Evolutionary conservation across 2,329 filamentous ascomycete species (phyloP).

Genomic region (Fusarium newnesense): DNA sequence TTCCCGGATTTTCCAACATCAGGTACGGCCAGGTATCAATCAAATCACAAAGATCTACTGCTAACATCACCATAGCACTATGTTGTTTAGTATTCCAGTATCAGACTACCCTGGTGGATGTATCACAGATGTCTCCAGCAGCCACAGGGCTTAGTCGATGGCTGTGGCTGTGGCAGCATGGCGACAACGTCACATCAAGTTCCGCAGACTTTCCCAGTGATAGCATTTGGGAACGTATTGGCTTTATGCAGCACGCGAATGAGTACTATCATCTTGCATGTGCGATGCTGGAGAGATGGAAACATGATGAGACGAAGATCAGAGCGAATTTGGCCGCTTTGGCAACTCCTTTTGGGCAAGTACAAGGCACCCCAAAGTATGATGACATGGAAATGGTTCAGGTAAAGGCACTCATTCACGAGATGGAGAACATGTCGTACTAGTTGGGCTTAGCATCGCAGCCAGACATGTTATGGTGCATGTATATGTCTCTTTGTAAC

Average conservation of each 20-base stretch:
- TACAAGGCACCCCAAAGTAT: not conserved
- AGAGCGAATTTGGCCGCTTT: not conserved
- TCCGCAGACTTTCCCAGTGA: not conserved
- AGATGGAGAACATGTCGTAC: not conserved
- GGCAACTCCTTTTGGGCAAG: not conserved
- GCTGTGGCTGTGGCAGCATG: not conserved
- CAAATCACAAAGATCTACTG: too few species aligned
- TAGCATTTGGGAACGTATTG: not conserved
- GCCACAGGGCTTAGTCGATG: not conserved
- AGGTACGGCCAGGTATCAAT: too few species aligned
- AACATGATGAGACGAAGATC: not conserved
- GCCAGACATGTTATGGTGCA: too few species aligned
- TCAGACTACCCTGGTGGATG: not conserved
- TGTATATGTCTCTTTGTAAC: too few species aligned
- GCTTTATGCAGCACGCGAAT: not conserved
- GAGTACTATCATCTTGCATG: not conserved
- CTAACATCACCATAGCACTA: not conserved
- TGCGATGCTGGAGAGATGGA: not conserved
- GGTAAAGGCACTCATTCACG: not conserved
- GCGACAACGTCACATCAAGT: rapidly evolving
- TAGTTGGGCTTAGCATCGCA: too few species aligned
- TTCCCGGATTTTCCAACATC: too few species aligned
- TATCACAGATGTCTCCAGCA: not conserved
- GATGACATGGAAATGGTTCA: not conserved
- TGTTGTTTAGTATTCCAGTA: not conserved